These are phyloP conservation scores for Aspergillus sclerotioniger DNA, from an alignment of 495 filamentous ascomycete genomes.

Conservation along the genomic window DNA sequence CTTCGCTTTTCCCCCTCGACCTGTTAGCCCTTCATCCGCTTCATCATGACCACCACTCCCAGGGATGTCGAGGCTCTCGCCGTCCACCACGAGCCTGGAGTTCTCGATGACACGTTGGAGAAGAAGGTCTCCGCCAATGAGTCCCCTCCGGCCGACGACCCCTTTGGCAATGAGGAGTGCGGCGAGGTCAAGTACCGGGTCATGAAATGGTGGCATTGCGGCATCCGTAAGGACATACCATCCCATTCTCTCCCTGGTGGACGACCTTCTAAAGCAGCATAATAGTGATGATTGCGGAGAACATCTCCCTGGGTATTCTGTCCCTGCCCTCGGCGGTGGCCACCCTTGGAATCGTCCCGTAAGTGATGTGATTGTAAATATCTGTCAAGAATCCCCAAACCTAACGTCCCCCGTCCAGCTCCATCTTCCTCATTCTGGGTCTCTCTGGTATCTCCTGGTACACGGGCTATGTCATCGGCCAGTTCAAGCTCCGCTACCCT, in stretches of 20 bases:
- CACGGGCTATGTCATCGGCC: constrained; percentile 33
- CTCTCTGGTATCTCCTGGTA: constrained; percentile 49
- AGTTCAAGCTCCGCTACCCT: constrained; percentile 33
- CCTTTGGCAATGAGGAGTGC: constrained; percentile 43
- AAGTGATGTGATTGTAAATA: neutral
- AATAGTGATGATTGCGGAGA: constrained; percentile 4
- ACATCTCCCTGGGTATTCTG: constrained; percentile 4
- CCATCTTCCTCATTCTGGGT: constrained; percentile 1
- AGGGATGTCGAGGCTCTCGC: constrained; percentile 2
- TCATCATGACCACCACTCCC: neutral
- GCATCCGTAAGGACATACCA: constrained; percentile 7
- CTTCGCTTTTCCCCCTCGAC: neutral
- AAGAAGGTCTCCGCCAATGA: constrained; percentile 4
- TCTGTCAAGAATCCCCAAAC: neutral
- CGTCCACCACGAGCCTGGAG: neutral
- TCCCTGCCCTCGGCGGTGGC: constrained; percentile 2
- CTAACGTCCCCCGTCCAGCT: neutral
- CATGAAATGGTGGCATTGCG: constrained; percentile 43
- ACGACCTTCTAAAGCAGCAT: neutral
- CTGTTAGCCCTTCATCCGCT: neutral
- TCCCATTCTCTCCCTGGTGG: neutral
- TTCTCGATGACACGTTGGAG: neutral
- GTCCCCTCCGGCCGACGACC: constrained; percentile 22
- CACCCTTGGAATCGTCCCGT: constrained; percentile 3
- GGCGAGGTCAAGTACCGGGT: constrained; percentile 44